These are phyloP conservation scores for Sugiyamaella pinicola DNA, from an alignment of 1,139 yeast species.

Conservation along the genomic window DNA sequence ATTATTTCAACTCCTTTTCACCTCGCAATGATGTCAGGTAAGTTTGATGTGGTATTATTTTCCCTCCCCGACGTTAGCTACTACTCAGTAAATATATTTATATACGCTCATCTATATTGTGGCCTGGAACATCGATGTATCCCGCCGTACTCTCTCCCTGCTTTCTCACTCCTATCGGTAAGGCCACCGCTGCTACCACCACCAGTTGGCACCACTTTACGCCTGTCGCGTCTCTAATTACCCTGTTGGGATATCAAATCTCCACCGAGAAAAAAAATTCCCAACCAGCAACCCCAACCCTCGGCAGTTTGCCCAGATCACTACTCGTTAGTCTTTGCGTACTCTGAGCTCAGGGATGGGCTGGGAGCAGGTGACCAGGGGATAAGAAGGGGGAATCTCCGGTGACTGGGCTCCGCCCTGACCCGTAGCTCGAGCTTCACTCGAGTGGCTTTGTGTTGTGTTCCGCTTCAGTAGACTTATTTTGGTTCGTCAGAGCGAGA, in stretches of 20 bases:
- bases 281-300: constrained; percentile 1
- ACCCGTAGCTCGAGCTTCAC: constrained; percentile 11
- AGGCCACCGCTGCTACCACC: no score
- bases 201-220: no score
- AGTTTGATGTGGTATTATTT: neutral
- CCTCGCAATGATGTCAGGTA: neutral
- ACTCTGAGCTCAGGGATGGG: no score
- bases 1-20: no score
- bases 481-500: no score
- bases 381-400: neutral
- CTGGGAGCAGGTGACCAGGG: neutral
- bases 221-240: neutral
- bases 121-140: no score
- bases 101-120: neutral
- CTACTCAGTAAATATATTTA: no score
- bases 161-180: no score
- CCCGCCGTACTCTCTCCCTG: neutral
- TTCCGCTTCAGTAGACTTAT: neutral
- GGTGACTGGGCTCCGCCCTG: constrained; percentile 8
- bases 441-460: neutral
- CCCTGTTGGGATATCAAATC: neutral
- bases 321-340: constrained; percentile 10
- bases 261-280: constrained; percentile 4
- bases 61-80: neutral
- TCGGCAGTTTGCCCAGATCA: neutral